A percentile compares a stretch with the other conserved stretches of the same genome.
Conservation (phyloP, 306 rosid genomes). For the Prunus armeniaca region DNA sequence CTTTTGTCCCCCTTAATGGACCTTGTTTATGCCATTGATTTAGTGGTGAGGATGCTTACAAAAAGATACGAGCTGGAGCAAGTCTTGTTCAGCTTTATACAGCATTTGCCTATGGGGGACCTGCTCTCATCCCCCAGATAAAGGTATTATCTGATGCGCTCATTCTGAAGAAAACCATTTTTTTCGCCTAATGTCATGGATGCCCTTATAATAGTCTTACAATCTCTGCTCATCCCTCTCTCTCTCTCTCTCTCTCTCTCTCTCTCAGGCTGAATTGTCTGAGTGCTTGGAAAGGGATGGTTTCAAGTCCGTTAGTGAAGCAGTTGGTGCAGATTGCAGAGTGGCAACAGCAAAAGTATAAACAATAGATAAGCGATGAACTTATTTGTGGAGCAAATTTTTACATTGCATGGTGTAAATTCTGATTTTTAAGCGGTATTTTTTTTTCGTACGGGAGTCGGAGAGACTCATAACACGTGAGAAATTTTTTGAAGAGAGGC, state of each 20-base stretch:
- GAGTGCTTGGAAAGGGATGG: conserved; percentile 93
- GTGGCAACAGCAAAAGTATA: background rate
- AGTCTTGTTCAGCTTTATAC: conserved; percentile 93
- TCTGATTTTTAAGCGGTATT: background rate
- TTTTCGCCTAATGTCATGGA: background rate
- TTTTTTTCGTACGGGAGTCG: background rate
- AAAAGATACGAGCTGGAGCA: conserved; percentile 88
- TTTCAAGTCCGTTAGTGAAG: conserved; percentile 74
- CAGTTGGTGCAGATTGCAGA: conserved; percentile 90
- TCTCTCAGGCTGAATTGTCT: conserved; percentile 67
- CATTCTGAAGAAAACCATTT: background rate
- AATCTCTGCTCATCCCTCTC: conserved; percentile 10
- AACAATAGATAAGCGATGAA: background rate
- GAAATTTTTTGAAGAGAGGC: background rate
- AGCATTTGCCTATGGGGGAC: conserved; percentile 90
- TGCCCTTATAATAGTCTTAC: background rate
- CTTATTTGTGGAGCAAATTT: conserved; percentile 2
- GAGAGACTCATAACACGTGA: background rate
- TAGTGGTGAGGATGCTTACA: conserved; percentile 95
- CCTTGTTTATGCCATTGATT: conserved; percentile 22
- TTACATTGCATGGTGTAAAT: background rate
- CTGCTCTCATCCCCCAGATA: conserved; percentile 92
- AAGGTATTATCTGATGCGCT: conserved; percentile 56
- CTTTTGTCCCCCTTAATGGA: background rate
- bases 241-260: conserved; percentile 17